Percentiles rank a stretch among this genome's conserved stretches.
phyloP scores from a whole-genome alignment of 2,329 filamentous ascomycete species.

The Diaporthe amygdali region DNA sequence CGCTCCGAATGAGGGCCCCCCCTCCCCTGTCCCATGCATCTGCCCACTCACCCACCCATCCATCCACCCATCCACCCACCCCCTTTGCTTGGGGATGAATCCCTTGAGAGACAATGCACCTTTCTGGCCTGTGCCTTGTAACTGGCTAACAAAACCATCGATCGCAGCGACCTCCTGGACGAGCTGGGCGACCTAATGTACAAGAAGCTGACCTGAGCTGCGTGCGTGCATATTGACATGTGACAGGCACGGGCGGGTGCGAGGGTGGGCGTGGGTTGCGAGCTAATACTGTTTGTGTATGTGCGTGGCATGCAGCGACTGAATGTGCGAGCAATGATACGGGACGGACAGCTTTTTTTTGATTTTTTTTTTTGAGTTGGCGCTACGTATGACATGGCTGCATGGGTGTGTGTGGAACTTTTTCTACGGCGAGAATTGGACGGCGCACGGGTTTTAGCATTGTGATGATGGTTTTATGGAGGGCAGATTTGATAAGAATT shows the following conservation, averaged over 20 bases:
- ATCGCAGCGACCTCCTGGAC: slow-evolving; percentile 71
- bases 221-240: not conserved
- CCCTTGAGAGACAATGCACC: no score
- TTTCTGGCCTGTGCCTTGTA: no score
- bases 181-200: slow-evolving; percentile 71
- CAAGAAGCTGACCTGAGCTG: slow-evolving; percentile 43
- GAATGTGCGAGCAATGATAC: slow-evolving; percentile 18
- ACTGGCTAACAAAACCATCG: not conserved
- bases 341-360: not conserved
- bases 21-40: not conserved
- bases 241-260: not conserved
- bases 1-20: no score
- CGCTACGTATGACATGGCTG: not conserved
- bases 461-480: not conserved
- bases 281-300: not conserved
- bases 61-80: no score
- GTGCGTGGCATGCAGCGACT: not conserved
- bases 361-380: not conserved
- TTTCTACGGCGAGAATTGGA: not conserved
- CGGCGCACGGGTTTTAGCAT: slow-evolving; percentile 4
- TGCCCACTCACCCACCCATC: not conserved
- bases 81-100: no score
- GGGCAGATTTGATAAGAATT: not conserved
- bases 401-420: not conserved
- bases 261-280: no score